These are phyloP conservation scores for Coffea canephora DNA, from an alignment of 257 asterid species.

Conservation along the genomic window DNA sequence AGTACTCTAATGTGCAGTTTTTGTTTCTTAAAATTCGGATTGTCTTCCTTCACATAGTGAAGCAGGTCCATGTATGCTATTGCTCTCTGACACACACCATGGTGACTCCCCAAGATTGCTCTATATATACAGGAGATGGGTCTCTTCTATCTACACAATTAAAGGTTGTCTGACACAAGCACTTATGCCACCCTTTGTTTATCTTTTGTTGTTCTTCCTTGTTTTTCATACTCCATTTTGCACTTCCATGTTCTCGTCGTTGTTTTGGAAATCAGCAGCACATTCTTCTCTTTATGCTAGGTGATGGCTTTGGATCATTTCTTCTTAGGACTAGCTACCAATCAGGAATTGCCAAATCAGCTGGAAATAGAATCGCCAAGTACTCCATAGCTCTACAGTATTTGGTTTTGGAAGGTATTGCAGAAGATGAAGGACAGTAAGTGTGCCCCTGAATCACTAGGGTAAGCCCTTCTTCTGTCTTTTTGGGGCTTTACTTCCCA, in stretches of 20 bases:
- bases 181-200: neutral
- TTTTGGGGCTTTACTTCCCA: neutral
- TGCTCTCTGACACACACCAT: constrained; percentile 75
- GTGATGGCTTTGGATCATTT: constrained; percentile 61
- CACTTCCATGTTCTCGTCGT: neutral
- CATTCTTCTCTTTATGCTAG: constrained; percentile 25
- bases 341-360: constrained; percentile 24
- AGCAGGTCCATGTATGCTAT: constrained; percentile 49
- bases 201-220: neutral
- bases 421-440: constrained; percentile 21
- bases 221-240: neutral
- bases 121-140: constrained; percentile 88
- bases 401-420: constrained; percentile 62
- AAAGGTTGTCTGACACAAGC: constrained; percentile 37
- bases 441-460: neutral
- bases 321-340: constrained; percentile 39
- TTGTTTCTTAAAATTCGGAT: neutral
- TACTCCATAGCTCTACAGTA: constrained; percentile 82
- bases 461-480: neutral
- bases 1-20: no score
- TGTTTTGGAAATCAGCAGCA: neutral
- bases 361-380: constrained; percentile 44
- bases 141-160: constrained; percentile 66
- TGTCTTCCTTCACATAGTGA: constrained; percentile 42
- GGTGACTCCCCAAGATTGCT: constrained; percentile 78